Evolutionary conservation across 768 basidiomycete species (phyloP).

Genomic region (Termitomyces sp.): DNA sequence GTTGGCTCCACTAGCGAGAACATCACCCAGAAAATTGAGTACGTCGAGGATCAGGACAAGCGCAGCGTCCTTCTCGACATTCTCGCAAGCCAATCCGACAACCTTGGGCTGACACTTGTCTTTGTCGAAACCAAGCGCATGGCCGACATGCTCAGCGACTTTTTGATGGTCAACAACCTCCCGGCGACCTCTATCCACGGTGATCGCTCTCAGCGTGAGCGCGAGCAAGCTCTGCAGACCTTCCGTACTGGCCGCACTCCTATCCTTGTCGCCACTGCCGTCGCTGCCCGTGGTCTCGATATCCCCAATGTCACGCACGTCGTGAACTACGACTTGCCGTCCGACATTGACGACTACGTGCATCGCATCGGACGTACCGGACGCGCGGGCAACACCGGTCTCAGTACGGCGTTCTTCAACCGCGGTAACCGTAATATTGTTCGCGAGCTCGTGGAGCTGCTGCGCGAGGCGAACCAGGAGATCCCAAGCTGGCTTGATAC

Average conservation of each 20-base stretch:
- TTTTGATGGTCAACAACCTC: constrained; percentile 77
- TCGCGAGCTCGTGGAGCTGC: constrained; percentile 86
- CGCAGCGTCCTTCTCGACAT: constrained; percentile 95
- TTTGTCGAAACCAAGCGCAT: constrained; percentile 99
- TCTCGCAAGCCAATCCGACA: constrained; percentile 70
- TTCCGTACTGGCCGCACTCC: constrained; percentile 96
- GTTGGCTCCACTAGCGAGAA: constrained; percentile 99
- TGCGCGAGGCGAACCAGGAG: constrained; percentile 95
- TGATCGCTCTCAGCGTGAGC: constrained; percentile 96
- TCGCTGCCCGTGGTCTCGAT: constrained; percentile 97
- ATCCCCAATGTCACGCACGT: constrained; percentile 99
- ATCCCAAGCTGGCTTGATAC: constrained; percentile 89
- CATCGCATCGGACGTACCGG: constrained; percentile 98
- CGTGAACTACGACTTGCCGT: constrained; percentile 96
- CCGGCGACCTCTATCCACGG: constrained; percentile 97
- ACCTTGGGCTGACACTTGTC: constrained; percentile 80
- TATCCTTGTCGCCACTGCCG: constrained; percentile 96
- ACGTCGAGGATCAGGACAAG: constrained; percentile 96
- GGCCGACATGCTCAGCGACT: constrained; percentile 98
- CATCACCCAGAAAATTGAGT: constrained; percentile 98
- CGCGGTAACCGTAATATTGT: constrained; percentile 91
- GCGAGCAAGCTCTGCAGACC: constrained; percentile 91
- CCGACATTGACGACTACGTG: constrained; percentile 98
- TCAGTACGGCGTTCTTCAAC: constrained; percentile 95
- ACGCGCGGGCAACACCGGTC: constrained; percentile 97